These are phyloP conservation scores for Chamaenerion angustifolium DNA, from an alignment of 345 rosid species.

Conservation along the genomic window DNA sequence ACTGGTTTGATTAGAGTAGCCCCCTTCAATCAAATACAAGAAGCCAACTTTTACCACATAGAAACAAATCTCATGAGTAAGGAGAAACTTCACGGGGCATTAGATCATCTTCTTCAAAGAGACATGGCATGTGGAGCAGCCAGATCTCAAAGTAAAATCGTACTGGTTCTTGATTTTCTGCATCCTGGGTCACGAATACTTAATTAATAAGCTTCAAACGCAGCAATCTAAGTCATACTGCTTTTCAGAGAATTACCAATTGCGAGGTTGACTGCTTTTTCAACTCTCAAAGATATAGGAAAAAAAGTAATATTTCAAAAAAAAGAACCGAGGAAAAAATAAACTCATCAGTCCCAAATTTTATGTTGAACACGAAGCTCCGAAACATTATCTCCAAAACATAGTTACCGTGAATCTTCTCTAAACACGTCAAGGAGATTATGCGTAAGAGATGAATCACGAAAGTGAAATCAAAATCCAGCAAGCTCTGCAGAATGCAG, in stretches of 20 bases:
- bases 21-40: too few relatives aligned
- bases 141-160: too few relatives aligned
- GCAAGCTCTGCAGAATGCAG: background rate
- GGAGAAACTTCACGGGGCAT: too few relatives aligned
- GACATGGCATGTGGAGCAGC: too few relatives aligned
- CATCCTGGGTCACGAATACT: background rate
- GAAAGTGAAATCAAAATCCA: too few relatives aligned
- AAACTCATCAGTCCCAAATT: background rate
- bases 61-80: too few relatives aligned
- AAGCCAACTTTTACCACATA: too few relatives aligned
- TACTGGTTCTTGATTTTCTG: background rate
- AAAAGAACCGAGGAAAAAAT: conserved; percentile 2
- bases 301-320: background rate
- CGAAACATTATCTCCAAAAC: background rate
- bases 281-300: background rate
- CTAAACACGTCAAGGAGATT: too few relatives aligned
- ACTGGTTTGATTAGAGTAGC: background rate
- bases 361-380: background rate
- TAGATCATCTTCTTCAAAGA: too few relatives aligned
- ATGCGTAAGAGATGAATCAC: background rate
- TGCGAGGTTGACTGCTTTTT: conserved; percentile 30
- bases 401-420: background rate
- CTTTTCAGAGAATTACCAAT: conserved; percentile 16
- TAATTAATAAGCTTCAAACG: conserved; percentile 1
- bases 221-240: background rate